These are phyloP conservation scores for Ceratobasidium sp. DNA, from an alignment of 1,284 basidiomycete species.

Conservation along the genomic window DNA sequence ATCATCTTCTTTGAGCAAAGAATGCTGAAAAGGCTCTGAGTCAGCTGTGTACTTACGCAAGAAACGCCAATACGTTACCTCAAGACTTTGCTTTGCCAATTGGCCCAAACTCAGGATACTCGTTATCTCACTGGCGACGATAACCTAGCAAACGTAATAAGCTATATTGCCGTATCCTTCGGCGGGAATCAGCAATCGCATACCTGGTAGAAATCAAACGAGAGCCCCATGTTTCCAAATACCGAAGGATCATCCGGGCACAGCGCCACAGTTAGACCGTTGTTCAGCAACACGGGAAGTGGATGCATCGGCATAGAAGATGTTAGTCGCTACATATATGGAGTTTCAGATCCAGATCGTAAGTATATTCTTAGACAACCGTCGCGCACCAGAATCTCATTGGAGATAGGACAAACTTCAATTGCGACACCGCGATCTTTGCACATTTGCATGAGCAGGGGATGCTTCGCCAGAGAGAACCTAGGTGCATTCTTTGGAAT, in stretches of 20 bases:
- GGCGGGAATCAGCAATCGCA: neutral
- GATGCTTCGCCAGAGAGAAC: slow-evolving; percentile 55
- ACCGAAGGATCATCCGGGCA: slow-evolving; percentile 55
- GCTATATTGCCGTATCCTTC: neutral
- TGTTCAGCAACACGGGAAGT: slow-evolving; percentile 52
- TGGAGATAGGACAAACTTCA: slow-evolving; percentile 44
- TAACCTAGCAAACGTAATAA: slow-evolving; percentile 25
- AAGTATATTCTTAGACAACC: no score
- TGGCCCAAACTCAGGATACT: slow-evolving; percentile 69
- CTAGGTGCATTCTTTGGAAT: no score
- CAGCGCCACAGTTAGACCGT: slow-evolving; percentile 53
- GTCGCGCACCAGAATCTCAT: slow-evolving; percentile 49
- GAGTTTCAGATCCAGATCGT: neutral
- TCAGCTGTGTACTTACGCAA: no score
- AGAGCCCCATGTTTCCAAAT: slow-evolving; percentile 55
- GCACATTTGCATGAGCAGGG: slow-evolving; percentile 54
- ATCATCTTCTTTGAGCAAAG: neutral
- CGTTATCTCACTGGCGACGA: slow-evolving; percentile 49
- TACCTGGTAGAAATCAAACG: slow-evolving; percentile 52
- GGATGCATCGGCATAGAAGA: slow-evolving; percentile 52
- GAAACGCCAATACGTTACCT: slow-evolving; percentile 57
- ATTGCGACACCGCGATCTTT: neutral
- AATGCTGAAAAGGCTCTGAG: neutral
- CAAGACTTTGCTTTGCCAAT: slow-evolving; percentile 74
- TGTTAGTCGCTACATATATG: slow-evolving; percentile 48